phyloP scores from a whole-genome alignment of 805 yeast genomes.

The Clavispora vitiphila region DNA sequence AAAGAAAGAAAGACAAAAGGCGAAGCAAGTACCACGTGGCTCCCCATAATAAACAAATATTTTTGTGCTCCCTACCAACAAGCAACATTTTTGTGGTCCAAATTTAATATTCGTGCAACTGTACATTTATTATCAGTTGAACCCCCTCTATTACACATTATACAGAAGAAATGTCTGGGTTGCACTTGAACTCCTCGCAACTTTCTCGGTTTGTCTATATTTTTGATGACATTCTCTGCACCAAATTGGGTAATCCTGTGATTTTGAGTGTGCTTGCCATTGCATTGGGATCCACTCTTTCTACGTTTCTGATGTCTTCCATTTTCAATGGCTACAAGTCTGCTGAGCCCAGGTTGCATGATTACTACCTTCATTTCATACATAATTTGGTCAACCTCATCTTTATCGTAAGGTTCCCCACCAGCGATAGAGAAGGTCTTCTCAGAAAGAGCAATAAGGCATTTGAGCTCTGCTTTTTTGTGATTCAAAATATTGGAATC shows the following conservation, averaged over 20 bases:
- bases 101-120: too few relatives aligned
- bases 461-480: slow-evolving; percentile 18
- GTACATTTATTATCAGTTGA: too few relatives aligned
- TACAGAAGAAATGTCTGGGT: not conserved
- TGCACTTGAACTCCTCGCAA: not conserved
- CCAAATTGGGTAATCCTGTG: not conserved
- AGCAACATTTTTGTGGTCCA: not conserved
- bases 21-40: too few relatives aligned
- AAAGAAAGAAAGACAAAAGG: too few relatives aligned
- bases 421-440: slow-evolving; percentile 7
- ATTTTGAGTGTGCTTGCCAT: not conserved
- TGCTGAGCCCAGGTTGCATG: not conserved
- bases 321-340: not conserved
- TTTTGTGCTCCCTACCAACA: not conserved
- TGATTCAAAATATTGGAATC: slow-evolving; percentile 17
- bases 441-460: slow-evolving; percentile 3
- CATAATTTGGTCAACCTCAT: slow-evolving; percentile 24
- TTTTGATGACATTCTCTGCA: not conserved
- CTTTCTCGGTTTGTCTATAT: not conserved
- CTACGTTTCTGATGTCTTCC: not conserved
- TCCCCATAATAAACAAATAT: not conserved
- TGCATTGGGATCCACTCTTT: not conserved
- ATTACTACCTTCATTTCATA: slow-evolving; percentile 16
- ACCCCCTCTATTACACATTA: too few relatives aligned
- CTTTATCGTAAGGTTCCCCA: slow-evolving; percentile 25